Evolutionary conservation across 2,329 filamentous ascomycete species (phyloP), one percentile per base, ranked within the genome.

Genomic region (Stagonosporopsis vannaccii): DNA sequence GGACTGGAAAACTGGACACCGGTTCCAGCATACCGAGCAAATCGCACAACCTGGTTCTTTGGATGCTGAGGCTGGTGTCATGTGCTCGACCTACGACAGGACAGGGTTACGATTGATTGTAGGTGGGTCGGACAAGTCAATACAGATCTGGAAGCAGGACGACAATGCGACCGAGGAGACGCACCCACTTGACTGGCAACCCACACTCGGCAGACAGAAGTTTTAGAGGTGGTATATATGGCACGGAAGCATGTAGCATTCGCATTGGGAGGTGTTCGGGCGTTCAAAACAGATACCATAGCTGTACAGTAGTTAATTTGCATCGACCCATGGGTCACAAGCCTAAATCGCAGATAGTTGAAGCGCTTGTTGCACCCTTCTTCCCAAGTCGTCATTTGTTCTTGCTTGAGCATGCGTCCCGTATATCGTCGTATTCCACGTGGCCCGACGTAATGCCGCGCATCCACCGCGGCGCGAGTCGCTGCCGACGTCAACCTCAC

Each of bases 131-230:
- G 95, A 99, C 75, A 99, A 99, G 84, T 70, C 62, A 11, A 87
- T 97, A 76, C 98, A 99, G 84, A 87, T 99, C 55, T 99, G 95
- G 95, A 96, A 93, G 77, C 90, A 89, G 65, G 95, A 99, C 74
- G 91, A 96, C 42, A 86, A 89, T 49, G 95, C 95, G 17, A 97
- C 94, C 0, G 90, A 90, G 33, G 92, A 98, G 75, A 90, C 90
- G 1, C 92, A 98, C 77, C 95, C 95, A 2, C 77, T 99, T 39
- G 89, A 96, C 40, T 99, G 95, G 95, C 92, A 90, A 70, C 93
- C 93, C 20, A 91, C 86, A 1, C 76, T 96, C 51, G 87, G 87
- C 15, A 83, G 90, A 70, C 86, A 90, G 74, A 95, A 93, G 76
- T 95, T 71, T 44, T 68, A 63, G 63, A 44, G 17, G 9, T 3